A percentile compares a stretch with the other conserved stretches of the same genome.
Conservation (phyloP, 192 early-diverging fungal genomes). For the Funneliformis geosporum region DNA sequence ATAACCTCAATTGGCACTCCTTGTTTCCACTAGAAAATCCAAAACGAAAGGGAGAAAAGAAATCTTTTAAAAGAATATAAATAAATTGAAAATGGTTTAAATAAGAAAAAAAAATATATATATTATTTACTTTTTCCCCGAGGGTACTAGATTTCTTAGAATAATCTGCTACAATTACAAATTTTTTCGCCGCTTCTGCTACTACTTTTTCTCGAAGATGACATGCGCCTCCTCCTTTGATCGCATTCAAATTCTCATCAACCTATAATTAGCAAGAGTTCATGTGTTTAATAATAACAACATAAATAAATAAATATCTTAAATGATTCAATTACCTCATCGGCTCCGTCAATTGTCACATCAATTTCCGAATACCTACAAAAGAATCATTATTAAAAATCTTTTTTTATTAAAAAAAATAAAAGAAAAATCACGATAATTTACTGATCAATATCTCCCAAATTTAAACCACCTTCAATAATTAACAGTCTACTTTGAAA, state of each 20-base stretch:
- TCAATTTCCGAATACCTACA: slow-evolving; percentile 71
- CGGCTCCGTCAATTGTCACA: slow-evolving; percentile 92
- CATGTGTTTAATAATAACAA: neutral
- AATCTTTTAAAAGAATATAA: neutral
- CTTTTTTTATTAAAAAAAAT: slow-evolving; percentile 6
- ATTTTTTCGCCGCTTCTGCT: slow-evolving; percentile 76
- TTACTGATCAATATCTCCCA: slow-evolving; percentile 78
- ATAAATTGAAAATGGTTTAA: neutral
- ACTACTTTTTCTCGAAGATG: slow-evolving; percentile 95
- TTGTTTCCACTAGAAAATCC: slow-evolving; percentile 75
- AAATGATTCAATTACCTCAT: slow-evolving; percentile 54
- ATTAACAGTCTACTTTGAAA: slow-evolving; percentile 91
- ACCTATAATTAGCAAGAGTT: slow-evolving; percentile 45
- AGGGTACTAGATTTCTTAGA: slow-evolving; percentile 77
- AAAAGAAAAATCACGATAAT: slow-evolving; percentile 29
- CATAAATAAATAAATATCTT: neutral
- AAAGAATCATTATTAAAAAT: neutral
- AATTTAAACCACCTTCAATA: slow-evolving; percentile 74
- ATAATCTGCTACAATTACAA: slow-evolving; percentile 90
- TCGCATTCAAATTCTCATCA: slow-evolving; percentile 83
- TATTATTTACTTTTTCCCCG: slow-evolving; percentile 61
- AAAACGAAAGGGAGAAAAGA: neutral
- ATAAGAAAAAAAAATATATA: neutral
- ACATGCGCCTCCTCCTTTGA: slow-evolving; percentile 94
- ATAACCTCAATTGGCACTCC: slow-evolving; percentile 92